These are phyloP conservation scores for Cyphellophora attinorum DNA, from an alignment of 2,329 filamentous ascomycete genomes.

Conservation along the genomic window DNA sequence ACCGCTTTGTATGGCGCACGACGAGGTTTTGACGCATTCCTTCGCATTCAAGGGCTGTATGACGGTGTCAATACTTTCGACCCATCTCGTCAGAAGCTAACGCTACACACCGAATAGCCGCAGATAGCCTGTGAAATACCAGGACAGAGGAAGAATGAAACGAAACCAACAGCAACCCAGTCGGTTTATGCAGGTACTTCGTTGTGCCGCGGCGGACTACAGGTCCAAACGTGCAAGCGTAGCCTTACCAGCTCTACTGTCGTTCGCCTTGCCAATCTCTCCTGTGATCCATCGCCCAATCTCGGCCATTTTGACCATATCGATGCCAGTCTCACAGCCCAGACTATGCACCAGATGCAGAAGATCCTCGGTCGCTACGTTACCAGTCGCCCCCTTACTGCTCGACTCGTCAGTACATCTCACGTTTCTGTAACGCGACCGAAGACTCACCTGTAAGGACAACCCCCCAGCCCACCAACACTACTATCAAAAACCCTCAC, in stretches of 20 bases:
- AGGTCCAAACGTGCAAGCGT: conserved; percentile 29
- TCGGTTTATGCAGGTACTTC: neutral
- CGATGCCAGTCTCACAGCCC: conserved; percentile 51
- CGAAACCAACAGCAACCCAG: neutral
- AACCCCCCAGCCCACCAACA: conserved; percentile 55
- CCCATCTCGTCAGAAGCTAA: too few species aligned
- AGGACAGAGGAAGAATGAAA: neutral
- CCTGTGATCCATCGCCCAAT: conserved; percentile 49
- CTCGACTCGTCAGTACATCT: too few species aligned
- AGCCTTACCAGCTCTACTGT: conserved; percentile 46
- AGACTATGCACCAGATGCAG: conserved; percentile 52
- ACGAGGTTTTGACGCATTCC: too few species aligned
- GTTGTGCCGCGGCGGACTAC: conserved; percentile 1
- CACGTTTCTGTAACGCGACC: too few species aligned
- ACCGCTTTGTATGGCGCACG: too few species aligned
- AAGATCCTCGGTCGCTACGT: conserved; percentile 55
- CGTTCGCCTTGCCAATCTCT: conserved; percentile 43
- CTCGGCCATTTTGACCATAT: conserved; percentile 43
- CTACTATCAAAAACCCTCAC: conserved; percentile 55
- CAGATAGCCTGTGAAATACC: too few species aligned
- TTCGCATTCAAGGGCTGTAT: too few species aligned
- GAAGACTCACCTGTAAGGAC: conserved; percentile 40
- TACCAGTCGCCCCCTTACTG: conserved; percentile 56
- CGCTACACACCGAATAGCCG: too few species aligned
- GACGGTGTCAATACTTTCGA: too few species aligned